Conservation (phyloP, 1,139 yeast species). For the Yamadazyma diospyri region DNA sequence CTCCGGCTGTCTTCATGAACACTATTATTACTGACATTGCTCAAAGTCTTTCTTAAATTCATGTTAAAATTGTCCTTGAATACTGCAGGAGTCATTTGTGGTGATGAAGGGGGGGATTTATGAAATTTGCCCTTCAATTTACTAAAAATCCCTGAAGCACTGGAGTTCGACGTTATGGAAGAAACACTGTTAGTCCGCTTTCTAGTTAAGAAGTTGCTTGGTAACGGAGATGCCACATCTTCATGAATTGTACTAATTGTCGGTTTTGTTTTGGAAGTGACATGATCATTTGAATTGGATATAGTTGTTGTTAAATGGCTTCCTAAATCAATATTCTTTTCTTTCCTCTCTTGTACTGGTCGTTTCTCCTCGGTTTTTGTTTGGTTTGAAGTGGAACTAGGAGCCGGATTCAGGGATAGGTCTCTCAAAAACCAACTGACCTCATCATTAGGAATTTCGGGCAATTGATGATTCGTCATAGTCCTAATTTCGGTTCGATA, state of each 20-base stretch:
- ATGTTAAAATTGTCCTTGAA: conserved; percentile 11
- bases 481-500: too few relatives aligned
- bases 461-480: conserved; percentile 1
- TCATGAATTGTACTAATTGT: conserved; percentile 34
- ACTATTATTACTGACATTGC: conserved; percentile 2
- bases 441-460: conserved; percentile 31
- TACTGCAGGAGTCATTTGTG: conserved; percentile 8
- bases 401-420: conserved; percentile 6
- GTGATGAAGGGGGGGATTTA: conserved; percentile 17
- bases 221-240: conserved; percentile 16
- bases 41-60: conserved; percentile 3
- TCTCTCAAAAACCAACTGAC: conserved; percentile 52
- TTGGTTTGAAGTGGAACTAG: neutral
- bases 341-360: too few relatives aligned
- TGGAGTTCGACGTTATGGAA: conserved; percentile 7
- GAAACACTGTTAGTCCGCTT: conserved; percentile 11
- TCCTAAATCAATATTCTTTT: neutral
- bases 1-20: too few relatives aligned
- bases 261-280: conserved; percentile 31
- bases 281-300: conserved; percentile 34
- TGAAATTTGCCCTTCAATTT: conserved; percentile 35
- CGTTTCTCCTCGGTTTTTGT: too few relatives aligned
- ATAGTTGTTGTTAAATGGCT: conserved; percentile 29
- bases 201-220: conserved; percentile 1
- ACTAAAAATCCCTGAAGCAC: conserved; percentile 31